These are phyloP conservation scores for Coemansia sp. DNA, from an alignment of 192 early-diverging fungal species.

Conservation along the genomic window DNA sequence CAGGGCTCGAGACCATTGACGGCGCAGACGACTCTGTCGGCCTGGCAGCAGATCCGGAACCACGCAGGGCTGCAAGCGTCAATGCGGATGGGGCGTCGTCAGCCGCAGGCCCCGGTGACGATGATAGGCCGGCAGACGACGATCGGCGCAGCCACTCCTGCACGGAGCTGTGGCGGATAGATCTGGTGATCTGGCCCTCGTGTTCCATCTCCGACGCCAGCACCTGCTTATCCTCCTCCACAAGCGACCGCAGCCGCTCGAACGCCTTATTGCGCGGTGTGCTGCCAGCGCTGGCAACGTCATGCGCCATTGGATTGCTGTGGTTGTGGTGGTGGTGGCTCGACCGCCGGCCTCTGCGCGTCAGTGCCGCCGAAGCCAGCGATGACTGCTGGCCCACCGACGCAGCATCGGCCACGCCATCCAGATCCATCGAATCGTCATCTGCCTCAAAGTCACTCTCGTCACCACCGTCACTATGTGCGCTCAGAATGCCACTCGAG, in stretches of 20 bases:
- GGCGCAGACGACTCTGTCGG: constrained; percentile 30
- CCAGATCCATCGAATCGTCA: constrained; percentile 29
- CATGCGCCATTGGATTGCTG: neutral
- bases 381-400: constrained; percentile 6
- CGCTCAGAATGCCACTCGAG: constrained; percentile 2
- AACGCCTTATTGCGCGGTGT: constrained; percentile 52
- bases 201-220: constrained; percentile 55
- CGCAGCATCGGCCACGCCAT: constrained; percentile 13
- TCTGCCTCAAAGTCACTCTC: constrained; percentile 13
- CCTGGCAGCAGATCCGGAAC: constrained; percentile 4
- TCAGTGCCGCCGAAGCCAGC: neutral
- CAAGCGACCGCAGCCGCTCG: constrained; percentile 43
- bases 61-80: neutral
- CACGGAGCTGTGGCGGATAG: constrained; percentile 47
- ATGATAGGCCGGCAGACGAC: constrained; percentile 6
- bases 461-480: constrained; percentile 7
- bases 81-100: neutral
- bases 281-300: constrained; percentile 14
- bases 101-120: constrained; percentile 5
- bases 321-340: neutral
- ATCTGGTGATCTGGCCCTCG: constrained; percentile 50
- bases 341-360: neutral
- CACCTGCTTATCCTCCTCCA: constrained; percentile 45
- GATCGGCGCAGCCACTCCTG: constrained; percentile 52
- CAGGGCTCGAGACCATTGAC: constrained; percentile 34